These are phyloP conservation scores for Candida germanica DNA, from an alignment of 805 yeast species.

Conservation along the genomic window DNA sequence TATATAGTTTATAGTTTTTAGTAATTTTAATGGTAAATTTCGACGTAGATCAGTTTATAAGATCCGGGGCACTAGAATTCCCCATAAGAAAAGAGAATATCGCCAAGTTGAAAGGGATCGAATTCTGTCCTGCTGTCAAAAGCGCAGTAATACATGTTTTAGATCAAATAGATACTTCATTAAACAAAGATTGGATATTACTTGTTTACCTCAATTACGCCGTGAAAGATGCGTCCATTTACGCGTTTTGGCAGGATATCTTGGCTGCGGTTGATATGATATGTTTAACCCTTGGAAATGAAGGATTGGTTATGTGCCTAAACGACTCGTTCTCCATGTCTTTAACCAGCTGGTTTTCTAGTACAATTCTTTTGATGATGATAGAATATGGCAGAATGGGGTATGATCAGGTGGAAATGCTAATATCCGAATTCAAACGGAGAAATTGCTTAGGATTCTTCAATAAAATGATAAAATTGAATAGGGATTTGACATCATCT, in stretches of 20 bases:
- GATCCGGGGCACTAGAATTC: too few species aligned
- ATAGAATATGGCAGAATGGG: conserved; percentile 1
- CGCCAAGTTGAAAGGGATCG: too few species aligned
- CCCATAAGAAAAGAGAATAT: too few species aligned
- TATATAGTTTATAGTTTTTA: too few species aligned
- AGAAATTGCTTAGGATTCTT: not conserved
- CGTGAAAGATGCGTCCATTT: conserved; percentile 1
- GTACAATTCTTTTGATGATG: conserved; percentile 1
- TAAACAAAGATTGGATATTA: conserved; percentile 5
- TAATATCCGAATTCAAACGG: not conserved
- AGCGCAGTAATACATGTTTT: too few species aligned
- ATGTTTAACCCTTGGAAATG: not conserved
- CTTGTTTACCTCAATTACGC: conserved; percentile 2
- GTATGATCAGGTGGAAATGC: not conserved
- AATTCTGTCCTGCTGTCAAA: too few species aligned
- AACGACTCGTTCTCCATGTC: conserved; percentile 1
- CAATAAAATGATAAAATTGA: conserved; percentile 4
- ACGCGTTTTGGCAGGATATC: conserved; percentile 7
- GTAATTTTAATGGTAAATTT: too few species aligned
- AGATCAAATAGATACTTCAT: not conserved
- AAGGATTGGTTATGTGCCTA: not conserved
- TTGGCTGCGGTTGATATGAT: not conserved
- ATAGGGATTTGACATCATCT: conserved; percentile 9
- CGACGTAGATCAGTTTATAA: too few species aligned
- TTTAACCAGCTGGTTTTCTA: conserved; percentile 4